Base-by-base conservation (phyloP, 2,329 filamentous ascomycete genomes). In the Nemania diffusa region DNA sequence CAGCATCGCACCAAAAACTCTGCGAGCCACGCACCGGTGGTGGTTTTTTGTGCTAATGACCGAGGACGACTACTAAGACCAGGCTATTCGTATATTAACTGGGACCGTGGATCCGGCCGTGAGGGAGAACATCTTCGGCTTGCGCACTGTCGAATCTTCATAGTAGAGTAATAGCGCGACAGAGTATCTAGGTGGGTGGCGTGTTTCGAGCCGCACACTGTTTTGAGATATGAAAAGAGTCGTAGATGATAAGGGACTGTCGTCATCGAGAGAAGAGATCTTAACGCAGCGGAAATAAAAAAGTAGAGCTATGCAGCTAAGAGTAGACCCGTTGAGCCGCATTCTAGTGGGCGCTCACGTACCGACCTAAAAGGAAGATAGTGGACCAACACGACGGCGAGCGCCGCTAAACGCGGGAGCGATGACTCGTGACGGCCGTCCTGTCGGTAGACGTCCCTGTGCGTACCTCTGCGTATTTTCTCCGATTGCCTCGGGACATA, bases 361-460 rank as follows among this genome's bases (percentile, higher is more conserved):
- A 24, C 37, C 40, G 40, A n/a, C 40, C 40, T 44, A 44, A 44
- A 15, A 53, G 37, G 56, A 51, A 3, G 53, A 26, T 37, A 58
- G 64, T 59, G 59, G 60, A 50, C 22, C 42, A 26, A 17, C 20
- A 46, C 44, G 37, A 27, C 61, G 58, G 58, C n/a, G 57, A 53
- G 40, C 50, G 60, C 42, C 50, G 50, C 51, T 29, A 26, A 29
- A 22, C 24, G 42, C 56, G 56, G 56, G 56, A 60, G 56, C 56
- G 65, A 64, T 64, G 65, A 67, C 60, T 60, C 50, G 60, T 29
- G 55, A 37, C 55, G 27, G 34, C 37, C 29, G 22, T 53, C 46
- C 42, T 1, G 8, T 42, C 11, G 11, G 32, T 15, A 52, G 32
- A 44, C 32, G 34, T 32, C 9, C 29, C 9, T 32, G 29, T 32